These are phyloP conservation scores for Tulasnella sp. DNA, from an alignment of 768 basidiomycete genomes.

Conservation along the genomic window DNA sequence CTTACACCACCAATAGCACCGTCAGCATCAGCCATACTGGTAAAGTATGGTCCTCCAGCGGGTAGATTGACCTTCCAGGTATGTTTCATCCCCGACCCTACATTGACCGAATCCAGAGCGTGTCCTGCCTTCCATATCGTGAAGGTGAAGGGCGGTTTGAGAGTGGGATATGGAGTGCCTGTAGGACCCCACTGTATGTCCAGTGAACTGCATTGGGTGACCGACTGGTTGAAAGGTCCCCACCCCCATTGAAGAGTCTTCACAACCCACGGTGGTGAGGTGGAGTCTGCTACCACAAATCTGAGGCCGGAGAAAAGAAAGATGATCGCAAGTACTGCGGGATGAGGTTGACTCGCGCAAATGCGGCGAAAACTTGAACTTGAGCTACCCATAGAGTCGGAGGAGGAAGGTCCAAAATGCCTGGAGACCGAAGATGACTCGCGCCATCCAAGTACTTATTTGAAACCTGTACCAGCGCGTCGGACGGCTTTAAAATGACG, in stretches of 20 bases:
- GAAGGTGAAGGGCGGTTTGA: not conserved
- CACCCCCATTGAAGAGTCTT: not conserved
- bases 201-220: not conserved
- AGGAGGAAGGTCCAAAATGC: too few species aligned
- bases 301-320: too few species aligned
- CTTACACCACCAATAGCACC: not conserved
- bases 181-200: not conserved
- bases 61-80: not conserved
- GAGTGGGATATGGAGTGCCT: not conserved
- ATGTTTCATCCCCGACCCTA: not conserved
- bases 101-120: not conserved
- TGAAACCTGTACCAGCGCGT: too few species aligned
- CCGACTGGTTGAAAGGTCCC: not conserved
- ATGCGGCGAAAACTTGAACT: too few species aligned
- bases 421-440: too few species aligned
- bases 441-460: too few species aligned
- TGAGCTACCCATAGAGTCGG: too few species aligned
- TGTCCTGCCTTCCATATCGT: not conserved
- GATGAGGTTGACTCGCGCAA: too few species aligned
- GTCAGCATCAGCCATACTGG: not conserved
- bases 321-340: too few species aligned
- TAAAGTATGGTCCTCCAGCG: not conserved
- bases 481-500: too few species aligned
- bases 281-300: too few species aligned
- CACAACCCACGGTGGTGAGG: too few species aligned